Evolutionary conservation across 768 basidiomycete genomes (phyloP).

Genomic region (Gelatoporia subvermispora): DNA sequence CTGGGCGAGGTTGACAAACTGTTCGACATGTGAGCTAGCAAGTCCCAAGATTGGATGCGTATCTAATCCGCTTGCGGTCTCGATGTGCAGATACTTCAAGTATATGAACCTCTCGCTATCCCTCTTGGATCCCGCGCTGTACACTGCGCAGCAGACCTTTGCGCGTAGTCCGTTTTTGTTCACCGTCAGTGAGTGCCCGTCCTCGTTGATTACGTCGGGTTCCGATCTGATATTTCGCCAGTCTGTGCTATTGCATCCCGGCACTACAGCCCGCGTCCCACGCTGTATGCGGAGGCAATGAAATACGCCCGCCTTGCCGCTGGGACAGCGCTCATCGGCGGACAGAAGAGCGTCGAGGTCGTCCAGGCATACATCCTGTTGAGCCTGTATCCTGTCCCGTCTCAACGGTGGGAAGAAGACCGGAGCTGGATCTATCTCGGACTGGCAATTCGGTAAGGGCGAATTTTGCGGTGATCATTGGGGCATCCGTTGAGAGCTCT

Average conservation of each 20-base stretch:
- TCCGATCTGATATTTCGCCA: conserved; percentile 19
- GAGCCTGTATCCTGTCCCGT: conserved; percentile 71
- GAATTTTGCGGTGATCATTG: conserved; percentile 4
- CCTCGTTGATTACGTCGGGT: not conserved
- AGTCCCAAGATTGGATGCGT: too few species aligned
- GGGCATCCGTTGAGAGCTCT: conserved; percentile 1
- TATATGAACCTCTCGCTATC: conserved; percentile 77
- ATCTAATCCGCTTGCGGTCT: not conserved
- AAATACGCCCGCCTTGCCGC: conserved; percentile 73
- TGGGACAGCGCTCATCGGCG: conserved; percentile 69
- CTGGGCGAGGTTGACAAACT: conserved; percentile 64
- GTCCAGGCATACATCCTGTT: conserved; percentile 79
- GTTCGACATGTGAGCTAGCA: conserved; percentile 67
- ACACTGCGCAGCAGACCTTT: conserved; percentile 77
- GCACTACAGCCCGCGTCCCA: conserved; percentile 66
- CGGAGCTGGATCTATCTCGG: conserved; percentile 88
- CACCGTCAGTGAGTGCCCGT: conserved; percentile 67
- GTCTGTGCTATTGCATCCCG: conserved; percentile 88
- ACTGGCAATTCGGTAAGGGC: conserved; percentile 69
- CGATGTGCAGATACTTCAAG: conserved; percentile 56
- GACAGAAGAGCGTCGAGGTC: conserved; percentile 79
- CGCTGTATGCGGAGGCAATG: conserved; percentile 68
- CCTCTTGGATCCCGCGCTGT: conserved; percentile 74
- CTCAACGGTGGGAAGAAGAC: conserved; percentile 84
- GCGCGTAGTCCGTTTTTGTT: conserved; percentile 88